Evolutionary conservation across 1,139 yeast genomes (phyloP).

Genomic region (Suhomyces coccinellae): DNA sequence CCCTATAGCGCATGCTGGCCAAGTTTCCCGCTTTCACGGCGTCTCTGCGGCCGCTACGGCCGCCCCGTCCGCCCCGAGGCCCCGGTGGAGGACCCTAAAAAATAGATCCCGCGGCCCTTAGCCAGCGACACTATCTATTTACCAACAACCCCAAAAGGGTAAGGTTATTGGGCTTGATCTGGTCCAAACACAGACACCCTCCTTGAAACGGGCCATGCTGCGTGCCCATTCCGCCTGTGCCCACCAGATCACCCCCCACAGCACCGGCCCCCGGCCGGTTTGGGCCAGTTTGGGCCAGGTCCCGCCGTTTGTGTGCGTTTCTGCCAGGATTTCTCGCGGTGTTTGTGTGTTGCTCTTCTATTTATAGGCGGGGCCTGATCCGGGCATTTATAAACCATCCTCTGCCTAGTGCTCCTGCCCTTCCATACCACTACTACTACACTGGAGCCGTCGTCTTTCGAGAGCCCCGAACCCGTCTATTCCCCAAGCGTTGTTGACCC

Average conservation of each 20-base stretch:
- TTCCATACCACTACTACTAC: too few relatives aligned
- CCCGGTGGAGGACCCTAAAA: too few relatives aligned
- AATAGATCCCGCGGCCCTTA: neutral
- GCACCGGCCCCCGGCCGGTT: too few relatives aligned
- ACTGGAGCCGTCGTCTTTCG: too few relatives aligned
- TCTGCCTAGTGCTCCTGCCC: too few relatives aligned
- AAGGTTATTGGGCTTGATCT: constrained; percentile 1
- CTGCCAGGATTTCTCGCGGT: neutral
- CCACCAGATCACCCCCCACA: too few relatives aligned
- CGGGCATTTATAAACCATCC: neutral
- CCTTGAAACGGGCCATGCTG: neutral
- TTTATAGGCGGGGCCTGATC: constrained; percentile 1
- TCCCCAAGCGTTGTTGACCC: too few relatives aligned
- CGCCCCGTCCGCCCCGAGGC: neutral
- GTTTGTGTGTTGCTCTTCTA: neutral
- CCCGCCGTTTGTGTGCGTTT: neutral
- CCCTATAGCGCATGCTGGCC: too few relatives aligned
- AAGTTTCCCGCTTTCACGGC: neutral
- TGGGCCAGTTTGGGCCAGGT: neutral
- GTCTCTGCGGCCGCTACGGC: neutral
- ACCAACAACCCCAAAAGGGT: neutral
- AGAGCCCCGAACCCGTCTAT: too few relatives aligned
- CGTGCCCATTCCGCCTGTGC: too few relatives aligned
- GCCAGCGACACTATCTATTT: constrained; percentile 2
- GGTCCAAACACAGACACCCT: neutral